phyloP scores from a whole-genome alignment of 2,329 filamentous ascomycete species.

The Pestalotiopsis sp. region DNA sequence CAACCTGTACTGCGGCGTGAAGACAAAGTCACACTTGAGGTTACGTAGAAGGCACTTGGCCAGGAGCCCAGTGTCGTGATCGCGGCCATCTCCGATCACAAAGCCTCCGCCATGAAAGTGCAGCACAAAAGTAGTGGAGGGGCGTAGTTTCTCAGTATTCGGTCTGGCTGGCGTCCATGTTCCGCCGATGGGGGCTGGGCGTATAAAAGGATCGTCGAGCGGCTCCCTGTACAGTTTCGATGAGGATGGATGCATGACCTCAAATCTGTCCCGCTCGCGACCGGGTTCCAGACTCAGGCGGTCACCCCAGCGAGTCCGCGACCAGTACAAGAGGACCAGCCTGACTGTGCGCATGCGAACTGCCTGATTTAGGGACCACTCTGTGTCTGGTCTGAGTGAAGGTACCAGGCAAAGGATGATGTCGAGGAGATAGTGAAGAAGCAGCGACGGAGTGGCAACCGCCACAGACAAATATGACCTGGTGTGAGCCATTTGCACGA shows the following conservation, averaged over 20 bases:
- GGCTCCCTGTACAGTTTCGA: background rate
- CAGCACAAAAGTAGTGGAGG: background rate
- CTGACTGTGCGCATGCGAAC: conserved; percentile 2
- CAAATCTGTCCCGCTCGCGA: background rate
- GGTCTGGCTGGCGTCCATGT: conserved; percentile 1
- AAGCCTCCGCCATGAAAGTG: conserved; percentile 6
- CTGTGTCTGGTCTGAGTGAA: background rate
- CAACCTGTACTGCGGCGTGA: conserved; percentile 2
- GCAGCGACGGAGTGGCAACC: background rate
- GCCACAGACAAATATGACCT: background rate
- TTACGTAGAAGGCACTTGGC: background rate
- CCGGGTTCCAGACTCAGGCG: background rate
- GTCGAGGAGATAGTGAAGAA: background rate
- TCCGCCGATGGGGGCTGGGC: background rate
- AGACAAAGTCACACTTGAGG: background rate
- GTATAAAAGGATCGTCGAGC: background rate
- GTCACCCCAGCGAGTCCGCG: background rate
- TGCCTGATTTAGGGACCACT: conserved; percentile 1
- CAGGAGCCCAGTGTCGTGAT: background rate
- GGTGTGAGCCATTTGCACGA: background rate
- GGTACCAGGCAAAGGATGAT: background rate
- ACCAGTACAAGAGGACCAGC: background rate
- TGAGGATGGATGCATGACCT: background rate
- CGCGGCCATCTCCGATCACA: background rate
- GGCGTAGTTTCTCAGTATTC: background rate